These are phyloP conservation scores for Coemansia sp. DNA, from an alignment of 192 early-diverging fungal genomes.

Conservation along the genomic window DNA sequence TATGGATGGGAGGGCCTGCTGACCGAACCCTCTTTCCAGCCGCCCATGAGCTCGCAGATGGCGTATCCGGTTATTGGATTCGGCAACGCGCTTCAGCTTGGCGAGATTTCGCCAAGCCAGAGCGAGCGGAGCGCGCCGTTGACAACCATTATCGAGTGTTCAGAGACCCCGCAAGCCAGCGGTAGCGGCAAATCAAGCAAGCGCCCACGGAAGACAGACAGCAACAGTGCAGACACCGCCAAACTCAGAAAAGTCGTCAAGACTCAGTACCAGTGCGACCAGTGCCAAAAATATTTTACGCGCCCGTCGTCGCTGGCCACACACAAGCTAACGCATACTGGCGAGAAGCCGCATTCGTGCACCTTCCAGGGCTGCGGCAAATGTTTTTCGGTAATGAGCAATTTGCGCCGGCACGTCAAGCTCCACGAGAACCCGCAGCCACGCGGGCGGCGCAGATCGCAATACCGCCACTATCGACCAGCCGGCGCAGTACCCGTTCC, in stretches of 20 bases:
- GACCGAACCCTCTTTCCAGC: background rate
- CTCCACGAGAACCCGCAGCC: background rate
- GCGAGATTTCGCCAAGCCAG: background rate
- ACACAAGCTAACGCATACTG: conserved; percentile 67
- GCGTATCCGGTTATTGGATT: too few relatives aligned
- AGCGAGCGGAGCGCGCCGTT: background rate
- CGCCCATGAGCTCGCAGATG: background rate
- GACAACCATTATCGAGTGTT: too few relatives aligned
- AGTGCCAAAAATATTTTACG: conserved; percentile 59
- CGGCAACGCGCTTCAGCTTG: too few relatives aligned
- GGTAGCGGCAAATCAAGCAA: too few relatives aligned
- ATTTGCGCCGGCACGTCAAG: conserved; percentile 59
- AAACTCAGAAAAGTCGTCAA: too few relatives aligned
- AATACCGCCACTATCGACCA: background rate
- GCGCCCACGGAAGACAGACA: background rate
- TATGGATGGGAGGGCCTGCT: background rate
- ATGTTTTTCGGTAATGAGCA: conserved; percentile 64
- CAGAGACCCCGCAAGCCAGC: too few relatives aligned
- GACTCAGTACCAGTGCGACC: conserved; percentile 37
- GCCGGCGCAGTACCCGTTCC: too few relatives aligned
- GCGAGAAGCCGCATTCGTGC: conserved; percentile 64
- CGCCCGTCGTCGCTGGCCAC: conserved; percentile 60
- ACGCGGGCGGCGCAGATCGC: background rate
- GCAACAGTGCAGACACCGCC: background rate
- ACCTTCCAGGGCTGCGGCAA: conserved; percentile 53